Conservation (phyloP, 2,329 filamentous ascomycete species). For the Aspergillus sp. region DNA sequence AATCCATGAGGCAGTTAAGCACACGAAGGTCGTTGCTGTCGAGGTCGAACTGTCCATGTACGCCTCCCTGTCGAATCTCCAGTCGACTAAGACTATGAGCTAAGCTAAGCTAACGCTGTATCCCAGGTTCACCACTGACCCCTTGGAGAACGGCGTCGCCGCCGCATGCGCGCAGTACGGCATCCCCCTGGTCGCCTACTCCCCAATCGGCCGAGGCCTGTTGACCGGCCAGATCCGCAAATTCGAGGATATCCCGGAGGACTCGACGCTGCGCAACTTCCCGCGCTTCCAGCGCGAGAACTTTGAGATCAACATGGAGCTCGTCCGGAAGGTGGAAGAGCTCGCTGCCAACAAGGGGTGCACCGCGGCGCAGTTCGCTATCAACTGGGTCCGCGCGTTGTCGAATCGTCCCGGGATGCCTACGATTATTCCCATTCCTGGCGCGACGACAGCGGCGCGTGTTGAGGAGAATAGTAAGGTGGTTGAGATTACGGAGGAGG, state of each 20-base stretch:
- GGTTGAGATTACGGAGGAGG: slow-evolving; percentile 35
- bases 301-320: slow-evolving; percentile 55
- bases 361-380: slow-evolving; percentile 52
- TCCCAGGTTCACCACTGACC: slow-evolving; percentile 48
- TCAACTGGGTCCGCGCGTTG: slow-evolving; percentile 54
- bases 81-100: too few relatives aligned
- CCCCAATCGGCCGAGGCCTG: slow-evolving; percentile 66
- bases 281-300: slow-evolving; percentile 58
- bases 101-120: slow-evolving; percentile 30
- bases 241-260: slow-evolving; percentile 52
- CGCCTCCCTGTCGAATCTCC: slow-evolving; percentile 21
- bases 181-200: slow-evolving; percentile 75
- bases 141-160: slow-evolving; percentile 52
- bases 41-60: slow-evolving; percentile 66
- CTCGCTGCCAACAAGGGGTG: slow-evolving; percentile 52
- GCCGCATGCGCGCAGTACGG: slow-evolving; percentile 64
- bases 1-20: slow-evolving; percentile 42
- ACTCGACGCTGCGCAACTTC: slow-evolving; percentile 49
- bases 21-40: slow-evolving; percentile 54
- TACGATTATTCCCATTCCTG: slow-evolving; percentile 45
- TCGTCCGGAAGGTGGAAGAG: slow-evolving; percentile 51
- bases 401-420: slow-evolving; percentile 50
- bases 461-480: slow-evolving; percentile 40
- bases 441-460: slow-evolving; percentile 42
- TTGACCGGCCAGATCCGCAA: slow-evolving; percentile 56